Base-by-base conservation (phyloP, 208 protist species). In the Trichomonas vaginalis region DNA sequence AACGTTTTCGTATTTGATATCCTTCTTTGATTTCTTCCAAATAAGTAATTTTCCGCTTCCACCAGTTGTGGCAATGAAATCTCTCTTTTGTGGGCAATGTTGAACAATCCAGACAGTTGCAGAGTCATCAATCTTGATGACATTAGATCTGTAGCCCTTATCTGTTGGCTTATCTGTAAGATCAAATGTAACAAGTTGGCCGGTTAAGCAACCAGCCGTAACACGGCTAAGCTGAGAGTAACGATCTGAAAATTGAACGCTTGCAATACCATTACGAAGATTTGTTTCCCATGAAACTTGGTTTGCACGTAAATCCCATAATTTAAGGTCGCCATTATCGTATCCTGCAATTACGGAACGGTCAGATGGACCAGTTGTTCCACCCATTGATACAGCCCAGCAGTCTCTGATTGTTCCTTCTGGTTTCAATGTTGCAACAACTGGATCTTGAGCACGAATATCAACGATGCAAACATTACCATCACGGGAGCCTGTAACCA, bases 241-340 rank as follows among this genome's bases (percentile, higher is more conserved):
- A 8, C 51, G 37, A 17, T 95, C 49, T 70, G 35, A 95, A n/a
- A 95, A 49, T 40, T 95, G 49, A 17, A 95, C 10, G 12, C 35
- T 21, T 37, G 61, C 92, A 47, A 95, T 40, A 80, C 92, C 92
- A 70, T 95, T 95, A 46, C 51, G 49, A 46, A 97, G 61, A 61
- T 97, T 97, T 42, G 95, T 96, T 95, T 97, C 96, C 95, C 95
- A 97, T 32, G 62, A 49, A 21, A 97, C 35, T 51, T 95, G 96
- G 70, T 95, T 96, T 12, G 95, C 82, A 23, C 95, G 27, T 14
- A 97, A 48, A 88, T 97, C 97, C 45, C 97, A 96, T n/a, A 97
- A 61, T 42, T 97, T 97, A 0, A 97, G 39, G 95, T 97, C 97
- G n/a, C 97, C 97, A 95, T 97, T 97, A 95, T 97, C 97, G 92